A percentile compares a stretch with the other conserved stretches of the same genome.
These are phyloP conservation scores for Kalmusia sp. DNA, from an alignment of 2,329 filamentous ascomycete genomes.

Conservation along the genomic window DNA sequence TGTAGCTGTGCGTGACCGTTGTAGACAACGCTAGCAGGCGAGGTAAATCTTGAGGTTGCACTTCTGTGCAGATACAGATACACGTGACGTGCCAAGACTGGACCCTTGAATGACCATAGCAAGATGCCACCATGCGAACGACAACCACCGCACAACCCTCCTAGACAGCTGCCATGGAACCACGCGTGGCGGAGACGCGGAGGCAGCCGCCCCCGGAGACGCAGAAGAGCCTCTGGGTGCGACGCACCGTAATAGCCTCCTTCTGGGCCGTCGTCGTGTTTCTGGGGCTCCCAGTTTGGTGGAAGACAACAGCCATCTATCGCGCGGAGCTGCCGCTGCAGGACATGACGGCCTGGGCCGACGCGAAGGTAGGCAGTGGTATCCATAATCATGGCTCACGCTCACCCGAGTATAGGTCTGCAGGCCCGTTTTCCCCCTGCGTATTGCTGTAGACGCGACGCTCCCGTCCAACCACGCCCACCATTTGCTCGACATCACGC, in stretches of 20 bases:
- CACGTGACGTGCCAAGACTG: too few relatives aligned
- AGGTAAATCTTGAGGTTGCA: too few relatives aligned
- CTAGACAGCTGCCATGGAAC: neutral
- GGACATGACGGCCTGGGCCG: conserved; percentile 89
- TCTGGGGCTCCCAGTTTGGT: conserved; percentile 93
- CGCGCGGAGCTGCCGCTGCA: conserved; percentile 82
- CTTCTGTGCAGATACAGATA: too few relatives aligned
- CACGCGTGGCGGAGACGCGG: conserved; percentile 10
- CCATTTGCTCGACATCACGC: conserved; percentile 78
- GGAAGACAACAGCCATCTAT: conserved; percentile 91
- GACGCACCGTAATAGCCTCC: conserved; percentile 78
- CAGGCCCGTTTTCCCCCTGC: conserved; percentile 84
- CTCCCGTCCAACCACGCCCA: conserved; percentile 73
- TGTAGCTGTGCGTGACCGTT: too few relatives aligned
- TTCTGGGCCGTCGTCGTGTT: conserved; percentile 89
- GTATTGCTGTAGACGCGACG: conserved; percentile 77
- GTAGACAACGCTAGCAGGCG: too few relatives aligned
- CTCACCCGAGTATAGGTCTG: conserved; percentile 69
- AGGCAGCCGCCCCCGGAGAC: conserved; percentile 77
- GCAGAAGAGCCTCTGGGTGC: conserved; percentile 70
- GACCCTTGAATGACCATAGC: too few relatives aligned
- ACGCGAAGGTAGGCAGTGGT: conserved; percentile 73
- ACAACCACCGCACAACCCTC: neutral
- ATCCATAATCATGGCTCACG: neutral
- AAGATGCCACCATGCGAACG: too few relatives aligned